Conservation (phyloP, 768 basidiomycete species). For the Atractiella rhizophila region DNA sequence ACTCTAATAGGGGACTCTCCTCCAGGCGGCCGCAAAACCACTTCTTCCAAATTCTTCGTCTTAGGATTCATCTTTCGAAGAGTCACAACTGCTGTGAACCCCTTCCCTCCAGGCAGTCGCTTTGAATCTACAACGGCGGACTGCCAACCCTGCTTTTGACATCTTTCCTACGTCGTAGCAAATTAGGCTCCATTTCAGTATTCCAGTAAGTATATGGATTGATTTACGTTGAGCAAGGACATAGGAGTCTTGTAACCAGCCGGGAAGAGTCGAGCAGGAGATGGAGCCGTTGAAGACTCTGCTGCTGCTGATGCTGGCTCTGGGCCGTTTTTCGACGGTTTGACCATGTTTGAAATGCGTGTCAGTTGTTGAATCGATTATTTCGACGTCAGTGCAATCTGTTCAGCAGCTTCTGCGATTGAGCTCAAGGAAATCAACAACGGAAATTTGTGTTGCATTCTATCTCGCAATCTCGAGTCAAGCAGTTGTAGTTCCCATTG, state of each 20-base stretch:
- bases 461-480: too few species aligned
- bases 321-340: too few species aligned
- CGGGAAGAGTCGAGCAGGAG: slow-evolving; percentile 30
- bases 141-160: slow-evolving; percentile 75
- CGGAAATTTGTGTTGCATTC: too few species aligned
- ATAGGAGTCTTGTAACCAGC: slow-evolving; percentile 63
- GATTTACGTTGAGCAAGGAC: slow-evolving; percentile 42
- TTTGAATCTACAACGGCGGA: slow-evolving; percentile 57
- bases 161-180: too few species aligned
- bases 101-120: slow-evolving; percentile 23
- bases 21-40: slow-evolving; percentile 47
- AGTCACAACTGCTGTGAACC: slow-evolving; percentile 38
- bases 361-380: too few species aligned
- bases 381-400: too few species aligned
- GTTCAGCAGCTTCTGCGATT: too few species aligned
- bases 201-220: too few species aligned
- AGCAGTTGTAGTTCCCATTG: too few species aligned
- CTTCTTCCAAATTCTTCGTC: slow-evolving; percentile 36
- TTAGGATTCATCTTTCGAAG: slow-evolving; percentile 46
- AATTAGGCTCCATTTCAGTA: too few species aligned
- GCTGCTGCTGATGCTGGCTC: neutral
- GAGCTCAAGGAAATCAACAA: too few species aligned
- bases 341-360: too few species aligned
- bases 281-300: neutral
- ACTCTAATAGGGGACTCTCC: slow-evolving; percentile 7